Percentiles rank a stretch among this genome's conserved stretches.
These are phyloP conservation scores for Candida boidinii DNA, from an alignment of 805 yeast species.

Conservation along the genomic window DNA sequence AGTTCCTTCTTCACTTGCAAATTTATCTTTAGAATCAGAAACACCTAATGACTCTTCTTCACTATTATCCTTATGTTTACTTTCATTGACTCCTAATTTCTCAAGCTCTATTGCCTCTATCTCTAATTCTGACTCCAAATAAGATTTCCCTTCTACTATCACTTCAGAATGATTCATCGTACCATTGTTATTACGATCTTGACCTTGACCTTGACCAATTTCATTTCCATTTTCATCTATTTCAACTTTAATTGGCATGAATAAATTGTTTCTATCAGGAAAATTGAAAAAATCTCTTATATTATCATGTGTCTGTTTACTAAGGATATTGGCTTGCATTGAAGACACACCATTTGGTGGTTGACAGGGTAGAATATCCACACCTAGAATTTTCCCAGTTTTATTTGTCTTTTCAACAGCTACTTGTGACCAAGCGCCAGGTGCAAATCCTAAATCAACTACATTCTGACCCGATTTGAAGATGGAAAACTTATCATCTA, in stretches of 20 bases:
- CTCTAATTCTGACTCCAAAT: neutral
- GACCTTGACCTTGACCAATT: neutral
- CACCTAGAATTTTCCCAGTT: conserved; percentile 60
- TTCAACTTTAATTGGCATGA: neutral
- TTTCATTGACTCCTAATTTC: neutral
- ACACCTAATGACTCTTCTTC: neutral
- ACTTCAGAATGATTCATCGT: neutral
- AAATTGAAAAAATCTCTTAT: conserved; percentile 41
- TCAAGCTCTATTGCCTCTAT: neutral
- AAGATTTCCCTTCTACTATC: too few species aligned
- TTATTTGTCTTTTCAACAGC: conserved; percentile 46
- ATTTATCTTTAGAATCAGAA: neutral
- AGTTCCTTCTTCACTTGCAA: conserved; percentile 6
- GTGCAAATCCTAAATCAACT: conserved; percentile 87
- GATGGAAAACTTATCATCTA: conserved; percentile 55
- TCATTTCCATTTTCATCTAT: neutral
- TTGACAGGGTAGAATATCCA: conserved; percentile 67
- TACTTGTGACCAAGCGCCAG: conserved; percentile 93
- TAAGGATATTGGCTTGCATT: conserved; percentile 82
- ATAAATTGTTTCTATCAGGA: conserved; percentile 2
- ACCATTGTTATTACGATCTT: too few species aligned
- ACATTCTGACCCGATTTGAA: conserved; percentile 57
- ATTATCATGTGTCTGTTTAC: conserved; percentile 49
- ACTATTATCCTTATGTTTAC: neutral
- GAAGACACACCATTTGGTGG: conserved; percentile 79